Conservation (phyloP, 1,284 basidiomycete species). For the Agroathelia rolfsii region DNA sequence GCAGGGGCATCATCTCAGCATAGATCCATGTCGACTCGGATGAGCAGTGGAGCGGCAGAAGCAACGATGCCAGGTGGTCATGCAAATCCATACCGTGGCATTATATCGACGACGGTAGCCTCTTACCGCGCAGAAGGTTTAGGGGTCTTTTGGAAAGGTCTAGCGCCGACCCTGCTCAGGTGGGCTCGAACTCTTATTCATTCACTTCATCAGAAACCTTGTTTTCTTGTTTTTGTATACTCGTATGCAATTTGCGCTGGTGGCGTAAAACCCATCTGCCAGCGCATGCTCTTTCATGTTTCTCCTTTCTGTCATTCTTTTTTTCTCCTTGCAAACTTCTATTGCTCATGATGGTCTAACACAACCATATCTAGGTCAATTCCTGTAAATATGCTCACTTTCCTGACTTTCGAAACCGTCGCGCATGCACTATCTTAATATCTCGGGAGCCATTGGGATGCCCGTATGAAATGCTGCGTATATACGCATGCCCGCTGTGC, state of each 20-base stretch:
- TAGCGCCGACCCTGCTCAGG: slow-evolving; percentile 74
- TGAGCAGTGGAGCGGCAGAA: slow-evolving; percentile 7
- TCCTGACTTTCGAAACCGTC: slow-evolving; percentile 41
- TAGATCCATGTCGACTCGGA: slow-evolving; percentile 1
- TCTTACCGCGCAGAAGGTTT: slow-evolving; percentile 60
- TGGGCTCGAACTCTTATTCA: slow-evolving; percentile 30
- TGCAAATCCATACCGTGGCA: slow-evolving; percentile 43
- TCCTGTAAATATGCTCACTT: slow-evolving; percentile 53
- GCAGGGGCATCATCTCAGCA: neutral
- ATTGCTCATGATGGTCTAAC: slow-evolving; percentile 1
- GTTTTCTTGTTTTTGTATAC: slow-evolving; percentile 1
- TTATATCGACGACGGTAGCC: slow-evolving; percentile 43
- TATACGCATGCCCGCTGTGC: too few species aligned
- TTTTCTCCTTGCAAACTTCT: neutral
- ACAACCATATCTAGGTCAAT: too few species aligned
- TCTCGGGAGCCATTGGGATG: too few species aligned
- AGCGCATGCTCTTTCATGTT: too few species aligned
- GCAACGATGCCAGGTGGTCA: slow-evolving; percentile 8
- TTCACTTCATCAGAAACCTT: neutral
- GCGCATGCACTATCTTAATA: slow-evolving; percentile 25
- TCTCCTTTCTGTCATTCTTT: too few species aligned
- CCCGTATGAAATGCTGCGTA: too few species aligned
- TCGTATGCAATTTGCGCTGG: too few species aligned
- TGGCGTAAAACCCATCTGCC: too few species aligned
- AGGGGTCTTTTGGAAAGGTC: slow-evolving; percentile 63